phyloP scores from a whole-genome alignment of 2,329 filamentous ascomycete genomes.

The Coniella lustricola region DNA sequence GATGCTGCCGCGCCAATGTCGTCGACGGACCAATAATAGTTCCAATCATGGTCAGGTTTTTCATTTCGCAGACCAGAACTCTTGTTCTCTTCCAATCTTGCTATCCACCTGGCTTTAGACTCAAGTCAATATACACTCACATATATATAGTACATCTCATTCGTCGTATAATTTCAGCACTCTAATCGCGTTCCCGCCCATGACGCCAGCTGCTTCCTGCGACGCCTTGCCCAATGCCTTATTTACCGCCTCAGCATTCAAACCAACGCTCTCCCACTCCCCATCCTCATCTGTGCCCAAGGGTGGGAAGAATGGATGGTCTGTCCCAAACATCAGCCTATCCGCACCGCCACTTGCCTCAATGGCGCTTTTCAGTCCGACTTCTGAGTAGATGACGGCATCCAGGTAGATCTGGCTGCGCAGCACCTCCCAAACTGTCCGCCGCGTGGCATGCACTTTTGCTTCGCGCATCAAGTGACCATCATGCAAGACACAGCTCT shows the following conservation, averaged over 20 bases:
- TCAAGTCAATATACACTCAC: too few relatives aligned
- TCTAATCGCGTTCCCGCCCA: slow-evolving; percentile 25
- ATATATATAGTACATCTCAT: slow-evolving; percentile 4
- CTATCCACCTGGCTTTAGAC: too few relatives aligned
- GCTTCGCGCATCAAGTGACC: slow-evolving; percentile 62
- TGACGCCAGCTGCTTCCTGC: slow-evolving; percentile 19
- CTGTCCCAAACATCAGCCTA: slow-evolving; percentile 72
- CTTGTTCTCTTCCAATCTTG: too few relatives aligned
- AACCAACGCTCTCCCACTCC: slow-evolving; percentile 62
- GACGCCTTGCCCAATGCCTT: slow-evolving; percentile 21
- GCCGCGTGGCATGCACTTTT: slow-evolving; percentile 39
- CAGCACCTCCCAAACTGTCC: slow-evolving; percentile 50
- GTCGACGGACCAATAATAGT: too few relatives aligned
- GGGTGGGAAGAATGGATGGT: slow-evolving; percentile 82
- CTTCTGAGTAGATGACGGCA: slow-evolving; percentile 74
- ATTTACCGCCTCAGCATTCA: slow-evolving; percentile 30
- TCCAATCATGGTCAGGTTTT: too few relatives aligned
- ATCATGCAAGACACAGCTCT: slow-evolving; percentile 81
- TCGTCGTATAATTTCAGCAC: slow-evolving; percentile 22
- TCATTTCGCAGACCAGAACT: too few relatives aligned
- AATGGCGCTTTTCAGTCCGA: slow-evolving; percentile 64
- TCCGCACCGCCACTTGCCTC: slow-evolving; percentile 59
- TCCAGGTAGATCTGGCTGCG: slow-evolving; percentile 78
- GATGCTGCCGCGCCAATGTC: too few relatives aligned
- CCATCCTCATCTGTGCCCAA: slow-evolving; percentile 53